Conservation (phyloP, 495 filamentous ascomycete species). For the Penicillium crystallinum region DNA sequence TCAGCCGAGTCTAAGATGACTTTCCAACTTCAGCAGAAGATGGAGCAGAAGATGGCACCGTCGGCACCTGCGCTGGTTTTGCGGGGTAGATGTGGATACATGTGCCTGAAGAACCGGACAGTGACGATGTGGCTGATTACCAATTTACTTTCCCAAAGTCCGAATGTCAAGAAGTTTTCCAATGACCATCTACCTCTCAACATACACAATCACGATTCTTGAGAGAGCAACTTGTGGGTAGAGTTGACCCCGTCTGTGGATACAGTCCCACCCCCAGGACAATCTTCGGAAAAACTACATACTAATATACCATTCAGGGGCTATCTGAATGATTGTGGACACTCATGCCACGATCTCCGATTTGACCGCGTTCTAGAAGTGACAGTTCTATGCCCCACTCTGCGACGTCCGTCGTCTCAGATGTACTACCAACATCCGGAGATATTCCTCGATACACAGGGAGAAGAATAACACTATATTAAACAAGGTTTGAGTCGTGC, state of each 20-base stretch:
- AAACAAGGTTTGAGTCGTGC: slow-evolving; percentile 11
- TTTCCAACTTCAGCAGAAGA: neutral
- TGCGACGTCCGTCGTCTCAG: slow-evolving; percentile 14
- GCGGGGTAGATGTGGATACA: neutral
- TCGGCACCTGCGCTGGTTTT: neutral
- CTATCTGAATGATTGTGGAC: neutral
- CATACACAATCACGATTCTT: no score
- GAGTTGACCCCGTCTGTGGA: no score
- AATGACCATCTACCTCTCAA: no score
- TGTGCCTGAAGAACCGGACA: neutral
- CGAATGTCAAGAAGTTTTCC: neutral
- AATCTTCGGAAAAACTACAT: neutral
- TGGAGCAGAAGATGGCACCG: no score
- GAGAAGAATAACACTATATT: neutral
- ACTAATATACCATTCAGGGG: neutral
- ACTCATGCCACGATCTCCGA: neutral
- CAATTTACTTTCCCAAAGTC: neutral
- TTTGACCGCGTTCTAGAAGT: slow-evolving; percentile 11
- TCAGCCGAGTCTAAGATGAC: neutral
- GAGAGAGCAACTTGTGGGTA: no score
- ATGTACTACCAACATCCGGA: slow-evolving; percentile 10
- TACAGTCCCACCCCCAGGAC: neutral
- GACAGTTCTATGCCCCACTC: neutral
- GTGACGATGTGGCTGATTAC: slow-evolving; percentile 2
- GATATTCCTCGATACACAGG: slow-evolving; percentile 14